Percentiles rank a stretch among this genome's conserved stretches.
Evolutionary conservation across 768 basidiomycete species (phyloP).

Genomic region (Mycena maculata): DNA sequence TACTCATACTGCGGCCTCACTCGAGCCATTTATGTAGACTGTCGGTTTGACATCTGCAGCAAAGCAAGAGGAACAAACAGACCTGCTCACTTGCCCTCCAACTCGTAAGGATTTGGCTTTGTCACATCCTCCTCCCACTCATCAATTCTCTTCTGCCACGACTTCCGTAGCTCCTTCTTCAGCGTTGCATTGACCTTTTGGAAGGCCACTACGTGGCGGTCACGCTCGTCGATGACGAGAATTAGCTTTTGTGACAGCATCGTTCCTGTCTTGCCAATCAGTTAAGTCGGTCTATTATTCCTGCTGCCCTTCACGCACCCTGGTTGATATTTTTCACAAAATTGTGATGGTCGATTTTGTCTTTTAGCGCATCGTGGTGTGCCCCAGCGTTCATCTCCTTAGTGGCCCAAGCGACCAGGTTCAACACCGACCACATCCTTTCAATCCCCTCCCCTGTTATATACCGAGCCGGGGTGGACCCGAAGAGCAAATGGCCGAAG

Average conservation of each 20-base stretch:
- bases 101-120: conserved; percentile 7
- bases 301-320: too few relatives aligned
- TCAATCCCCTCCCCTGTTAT: too few relatives aligned
- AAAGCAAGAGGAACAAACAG: background rate
- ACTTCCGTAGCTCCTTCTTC: background rate
- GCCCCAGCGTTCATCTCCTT: too few relatives aligned
- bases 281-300: too few relatives aligned
- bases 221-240: conserved; percentile 21
- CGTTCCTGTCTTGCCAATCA: background rate
- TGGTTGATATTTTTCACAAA: too few relatives aligned
- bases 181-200: conserved; percentile 10
- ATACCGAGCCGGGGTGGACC: too few relatives aligned
- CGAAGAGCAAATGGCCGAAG: too few relatives aligned
- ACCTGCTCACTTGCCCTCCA: background rate
- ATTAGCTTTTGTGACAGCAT: conserved; percentile 8
- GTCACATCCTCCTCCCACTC: conserved; percentile 13
- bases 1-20: background rate
- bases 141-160: conserved; percentile 11
- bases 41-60: background rate
- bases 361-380: too few relatives aligned
- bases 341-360: too few relatives aligned
- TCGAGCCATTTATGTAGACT: background rate
- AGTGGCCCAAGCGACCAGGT: too few relatives aligned
- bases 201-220: conserved; percentile 7
- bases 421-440: too few relatives aligned